Base-by-base conservation (phyloP, 352 stramenopile species). In the Globisporangium abappressorium region DNA sequence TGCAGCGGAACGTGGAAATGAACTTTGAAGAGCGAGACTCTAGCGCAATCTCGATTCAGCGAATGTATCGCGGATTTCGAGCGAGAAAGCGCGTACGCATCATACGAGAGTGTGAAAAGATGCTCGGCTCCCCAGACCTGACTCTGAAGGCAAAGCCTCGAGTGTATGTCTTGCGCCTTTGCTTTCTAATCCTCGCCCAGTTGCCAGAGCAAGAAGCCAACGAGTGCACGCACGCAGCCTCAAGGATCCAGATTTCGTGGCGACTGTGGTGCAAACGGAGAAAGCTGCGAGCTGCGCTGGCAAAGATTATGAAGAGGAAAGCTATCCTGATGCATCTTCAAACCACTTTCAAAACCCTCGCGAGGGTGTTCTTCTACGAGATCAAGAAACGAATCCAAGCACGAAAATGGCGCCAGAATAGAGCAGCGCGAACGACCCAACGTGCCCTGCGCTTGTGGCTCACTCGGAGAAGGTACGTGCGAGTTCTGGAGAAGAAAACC, bases 351-450 rank as follows among this genome's bases (percentile, higher is more conserved):
- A 66, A 72, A 26, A 72, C 63, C 7, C 43, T 84, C 49, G 84
- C 80, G 1, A 53, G 53, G 34, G 60, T 75, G 33, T 90, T 92
- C 61, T 89, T 91, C 49, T 54, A 38, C 8, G 73, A 85, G 66
- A 56, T 89, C 38, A 78, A 77, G 54, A 70, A 70, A 49, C 57
- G 65, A 14, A 62, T 78, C 8, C 62, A 78, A 1, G 66, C 73
- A 5, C 83, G 68, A 49, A 74, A 74, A 33, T 79, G 73, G 64
- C 69, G 66, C 1, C 74, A 65, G 7, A 58, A 90, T 53, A 69
- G 59, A 14, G 81, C 82, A 57, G 80, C 81, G 1, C 74, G 57
- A 5, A 76, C 68, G 34, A 85, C 92, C 26, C 85, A 93, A 70
- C 73, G 75, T 9, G 64, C 62, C 5, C 38, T 77, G 46, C 75